Conservation (phyloP, 2,329 filamentous ascomycete species). For the Fusarium abutilonis region DNA sequence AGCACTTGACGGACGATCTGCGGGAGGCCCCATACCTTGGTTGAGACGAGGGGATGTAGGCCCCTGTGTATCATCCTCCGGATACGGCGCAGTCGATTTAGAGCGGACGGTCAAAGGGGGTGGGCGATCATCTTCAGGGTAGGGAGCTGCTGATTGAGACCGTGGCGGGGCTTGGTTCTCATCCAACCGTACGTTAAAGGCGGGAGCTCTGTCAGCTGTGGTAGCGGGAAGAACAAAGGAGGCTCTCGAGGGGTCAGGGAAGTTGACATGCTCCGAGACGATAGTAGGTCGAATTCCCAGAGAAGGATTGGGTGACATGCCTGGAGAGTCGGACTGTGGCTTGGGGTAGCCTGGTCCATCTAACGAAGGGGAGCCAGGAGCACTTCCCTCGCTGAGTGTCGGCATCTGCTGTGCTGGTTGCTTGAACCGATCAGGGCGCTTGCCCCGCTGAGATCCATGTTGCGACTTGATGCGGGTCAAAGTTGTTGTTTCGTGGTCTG, state of each 20-base stretch:
- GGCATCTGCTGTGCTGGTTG: constrained; percentile 60
- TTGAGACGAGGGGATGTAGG: constrained; percentile 55
- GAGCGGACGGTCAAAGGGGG: constrained; percentile 59
- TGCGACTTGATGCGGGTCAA: constrained; percentile 87
- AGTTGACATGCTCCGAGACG: constrained; percentile 54
- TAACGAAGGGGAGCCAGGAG: constrained; percentile 45
- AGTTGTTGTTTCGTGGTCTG: constrained; percentile 92
- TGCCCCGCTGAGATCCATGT: constrained; percentile 74
- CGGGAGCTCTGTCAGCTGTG: constrained; percentile 54
- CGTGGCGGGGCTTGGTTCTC: constrained; percentile 49
- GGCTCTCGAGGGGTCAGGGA: constrained; percentile 59
- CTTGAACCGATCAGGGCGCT: constrained; percentile 68
- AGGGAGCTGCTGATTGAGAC: constrained; percentile 70
- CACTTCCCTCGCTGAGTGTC: constrained; percentile 58
- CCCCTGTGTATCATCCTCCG: constrained; percentile 64
- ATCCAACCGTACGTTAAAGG: constrained; percentile 63
- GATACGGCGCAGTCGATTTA: constrained; percentile 71
- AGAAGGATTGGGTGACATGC: constrained; percentile 49
- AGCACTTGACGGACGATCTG: constrained; percentile 61
- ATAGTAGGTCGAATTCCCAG: constrained; percentile 53
- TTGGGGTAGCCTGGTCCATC: constrained; percentile 32
- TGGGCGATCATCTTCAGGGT: constrained; percentile 74
- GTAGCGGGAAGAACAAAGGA: constrained; percentile 47
- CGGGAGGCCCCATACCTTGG: constrained; percentile 59
- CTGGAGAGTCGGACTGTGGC: constrained; percentile 33